Percentiles rank a stretch among this genome's conserved stretches.
Evolutionary conservation across 768 basidiomycete genomes (phyloP).

Genomic region (Pholiota microspora): DNA sequence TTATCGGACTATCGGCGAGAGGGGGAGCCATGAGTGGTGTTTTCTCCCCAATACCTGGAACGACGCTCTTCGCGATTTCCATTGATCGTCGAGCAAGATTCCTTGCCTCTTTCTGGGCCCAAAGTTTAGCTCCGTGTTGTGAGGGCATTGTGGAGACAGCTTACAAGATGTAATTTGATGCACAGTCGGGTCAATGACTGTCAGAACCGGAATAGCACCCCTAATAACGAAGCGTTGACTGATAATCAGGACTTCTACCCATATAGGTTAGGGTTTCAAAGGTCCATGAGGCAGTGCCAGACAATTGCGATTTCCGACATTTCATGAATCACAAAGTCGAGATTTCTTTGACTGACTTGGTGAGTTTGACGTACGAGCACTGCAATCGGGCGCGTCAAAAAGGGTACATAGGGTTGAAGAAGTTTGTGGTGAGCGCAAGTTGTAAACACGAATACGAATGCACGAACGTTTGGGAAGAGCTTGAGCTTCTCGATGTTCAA

Average conservation of each 20-base stretch:
- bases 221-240: not conserved
- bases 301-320: too few species aligned
- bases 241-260: not conserved
- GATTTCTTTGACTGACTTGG: too few species aligned
- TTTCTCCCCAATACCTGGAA: conserved; percentile 11
- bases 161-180: not conserved
- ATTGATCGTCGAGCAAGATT: conserved; percentile 24
- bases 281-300: too few species aligned
- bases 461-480: too few species aligned
- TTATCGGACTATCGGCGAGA: conserved; percentile 15
- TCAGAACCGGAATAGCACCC: not conserved
- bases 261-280: too few species aligned
- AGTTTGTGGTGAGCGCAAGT: too few species aligned
- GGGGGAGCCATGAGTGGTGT: conserved; percentile 4
- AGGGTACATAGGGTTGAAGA: too few species aligned
- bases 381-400: too few species aligned
- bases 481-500: too few species aligned
- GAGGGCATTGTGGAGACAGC: conserved; percentile 18
- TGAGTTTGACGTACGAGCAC: too few species aligned
- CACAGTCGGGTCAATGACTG: not conserved
- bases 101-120: conserved; percentile 25
- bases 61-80: conserved; percentile 22
- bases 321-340: too few species aligned
- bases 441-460: too few species aligned
- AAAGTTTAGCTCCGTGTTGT: conserved; percentile 24